Base-by-base conservation (phyloP, 805 yeast species). In the Kodamaea restingae region DNA sequence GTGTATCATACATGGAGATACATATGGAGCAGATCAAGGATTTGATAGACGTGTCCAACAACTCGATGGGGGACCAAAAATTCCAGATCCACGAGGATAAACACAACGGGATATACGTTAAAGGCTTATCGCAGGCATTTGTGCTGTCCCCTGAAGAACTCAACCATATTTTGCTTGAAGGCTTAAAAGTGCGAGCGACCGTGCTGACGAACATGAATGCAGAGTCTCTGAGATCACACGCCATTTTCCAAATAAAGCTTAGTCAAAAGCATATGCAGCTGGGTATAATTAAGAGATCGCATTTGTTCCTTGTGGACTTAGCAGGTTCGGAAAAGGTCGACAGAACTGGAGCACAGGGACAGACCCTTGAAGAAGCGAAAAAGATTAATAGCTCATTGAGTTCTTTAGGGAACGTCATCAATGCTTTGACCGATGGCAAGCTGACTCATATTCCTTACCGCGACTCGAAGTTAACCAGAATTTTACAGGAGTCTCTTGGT, bases 321-420 rank as follows among this genome's bases (percentile, higher is more conserved):
- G 95, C 95, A 0, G 95, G 96, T 4, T 81, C 91, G 15, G 96
- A 90, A 58, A 84, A 80, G 56, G 78, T 81, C 27, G 78, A 79
- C 42, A 82, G 80, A 46, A 78, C 93, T 0, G 91, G 93, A 2
- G 91, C 90, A 1, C 60, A 76, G 0, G 93, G 93, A 1, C 78
- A 78, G 48, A 71, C 81, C 1, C 63, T 84, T 6, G 90, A 87
- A 54, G 96, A 88, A 50, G 88, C 95, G 1, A 84, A 84, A 52
- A 85, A 82, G 44, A 84, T 88, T 50, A 90, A 88, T 58, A 73
- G 79, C 31, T 84, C 95, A 1, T 69, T 87, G 27, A 78, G 88
- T 4, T 74, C 88, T 0, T 66, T 88, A 40, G 95, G 95, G 3
- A 79, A 81, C 56, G 95, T 88, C 11, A 86, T 88, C 30, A 78